Conservation (phyloP, 176 grass and related monocot genomes). For the Chrysopogon serrulatus region DNA sequence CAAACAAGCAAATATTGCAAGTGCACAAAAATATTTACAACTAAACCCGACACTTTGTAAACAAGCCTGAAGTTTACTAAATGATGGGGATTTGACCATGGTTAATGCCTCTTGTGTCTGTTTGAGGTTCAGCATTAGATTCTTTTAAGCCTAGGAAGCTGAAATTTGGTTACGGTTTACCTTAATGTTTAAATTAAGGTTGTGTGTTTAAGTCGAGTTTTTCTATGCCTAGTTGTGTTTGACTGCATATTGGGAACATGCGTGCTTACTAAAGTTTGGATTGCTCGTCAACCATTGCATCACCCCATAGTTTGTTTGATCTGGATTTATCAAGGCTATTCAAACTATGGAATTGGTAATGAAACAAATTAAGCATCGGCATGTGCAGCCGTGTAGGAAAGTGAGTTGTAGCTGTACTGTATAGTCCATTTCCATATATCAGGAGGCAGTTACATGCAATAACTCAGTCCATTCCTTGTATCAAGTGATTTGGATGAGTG, state of each 20-base stretch:
- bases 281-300: constrained; percentile 3
- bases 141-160: not conserved
- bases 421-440: not conserved
- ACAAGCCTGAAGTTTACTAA: not conserved
- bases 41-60: no score
- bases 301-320: constrained; percentile 12
- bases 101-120: not conserved
- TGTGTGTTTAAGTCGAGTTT: not conserved
- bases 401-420: not conserved
- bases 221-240: constrained; percentile 11
- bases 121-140: not conserved
- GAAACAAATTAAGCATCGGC: not conserved
- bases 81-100: not conserved
- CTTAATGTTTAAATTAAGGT: not conserved
- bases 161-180: not conserved
- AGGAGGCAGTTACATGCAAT: constrained; percentile 13
- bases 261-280: not conserved
- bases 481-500: constrained; percentile 9
- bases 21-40: no score
- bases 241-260: not conserved
- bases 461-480: constrained; percentile 3
- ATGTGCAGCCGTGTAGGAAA: constrained; percentile 11
- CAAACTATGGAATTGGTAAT: constrained; percentile 19
- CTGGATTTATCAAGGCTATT: constrained; percentile 18
- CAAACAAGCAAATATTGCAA: constrained; percentile 4